These are phyloP conservation scores for Gremmenia infestans DNA, from an alignment of 2,329 filamentous ascomycete genomes.

Conservation along the genomic window DNA sequence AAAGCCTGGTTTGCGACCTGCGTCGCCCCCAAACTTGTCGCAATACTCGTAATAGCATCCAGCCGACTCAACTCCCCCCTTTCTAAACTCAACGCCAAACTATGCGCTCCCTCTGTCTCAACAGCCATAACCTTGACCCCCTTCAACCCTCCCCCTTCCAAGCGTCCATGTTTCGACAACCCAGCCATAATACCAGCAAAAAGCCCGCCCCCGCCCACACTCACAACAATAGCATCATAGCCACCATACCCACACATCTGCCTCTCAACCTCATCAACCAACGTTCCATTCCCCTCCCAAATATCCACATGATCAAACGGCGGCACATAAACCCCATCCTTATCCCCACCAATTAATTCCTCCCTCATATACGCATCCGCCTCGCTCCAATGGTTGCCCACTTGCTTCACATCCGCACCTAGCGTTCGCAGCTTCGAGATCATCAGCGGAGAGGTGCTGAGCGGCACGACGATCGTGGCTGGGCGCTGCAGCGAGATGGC, in stretches of 20 bases:
- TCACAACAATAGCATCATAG: constrained; percentile 68
- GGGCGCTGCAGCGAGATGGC: constrained; percentile 58
- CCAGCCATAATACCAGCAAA: constrained; percentile 72
- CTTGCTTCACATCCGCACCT: constrained; percentile 64
- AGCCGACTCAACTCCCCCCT: constrained; percentile 57
- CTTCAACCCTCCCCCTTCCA: constrained; percentile 1
- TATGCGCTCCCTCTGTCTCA: constrained; percentile 72
- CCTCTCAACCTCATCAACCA: constrained; percentile 43
- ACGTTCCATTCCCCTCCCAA: constrained; percentile 58
- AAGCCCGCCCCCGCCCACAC: constrained; percentile 75
- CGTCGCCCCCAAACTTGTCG: constrained; percentile 66
- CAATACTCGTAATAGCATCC: constrained; percentile 67
- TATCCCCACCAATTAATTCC: constrained; percentile 44
- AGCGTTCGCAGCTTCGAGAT: constrained; percentile 63
- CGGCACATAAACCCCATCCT: constrained; percentile 56
- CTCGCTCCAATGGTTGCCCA: constrained; percentile 62
- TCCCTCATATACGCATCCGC: constrained; percentile 64
- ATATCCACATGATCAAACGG: constrained; percentile 66
- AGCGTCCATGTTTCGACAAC: constrained; percentile 12
- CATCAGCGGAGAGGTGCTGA: constrained; percentile 62
- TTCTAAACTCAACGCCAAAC: constrained; percentile 57
- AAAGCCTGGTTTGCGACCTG: constrained; percentile 64
- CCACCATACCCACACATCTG: constrained; percentile 27
- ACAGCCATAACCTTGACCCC: constrained; percentile 57
- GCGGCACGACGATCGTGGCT: constrained; percentile 71